Evolutionary conservation across 2,329 filamentous ascomycete genomes (phyloP).

Genomic region (Botrytis paeoniae): DNA sequence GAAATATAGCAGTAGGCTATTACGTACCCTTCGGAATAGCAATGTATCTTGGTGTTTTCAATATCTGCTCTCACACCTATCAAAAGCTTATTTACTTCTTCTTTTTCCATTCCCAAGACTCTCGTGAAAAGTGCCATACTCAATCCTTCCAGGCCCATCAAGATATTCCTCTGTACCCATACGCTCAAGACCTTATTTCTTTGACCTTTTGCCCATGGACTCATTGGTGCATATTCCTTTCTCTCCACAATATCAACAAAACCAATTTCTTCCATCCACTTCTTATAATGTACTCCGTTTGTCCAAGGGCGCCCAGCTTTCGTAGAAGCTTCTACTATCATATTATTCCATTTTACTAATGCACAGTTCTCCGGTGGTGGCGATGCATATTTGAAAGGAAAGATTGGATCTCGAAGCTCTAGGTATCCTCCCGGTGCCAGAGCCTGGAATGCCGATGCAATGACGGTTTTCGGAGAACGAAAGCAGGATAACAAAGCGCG

Average conservation of each 20-base stretch:
- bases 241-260: conserved; percentile 33
- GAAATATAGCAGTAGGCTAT: neutral
- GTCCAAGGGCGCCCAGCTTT: conserved; percentile 30
- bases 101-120: conserved; percentile 27
- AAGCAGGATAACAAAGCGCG: conserved; percentile 12
- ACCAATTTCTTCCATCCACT: conserved; percentile 35
- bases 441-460: neutral
- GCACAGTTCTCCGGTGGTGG: neutral
- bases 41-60: conserved; percentile 21
- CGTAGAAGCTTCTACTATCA: conserved; percentile 21
- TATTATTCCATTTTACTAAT: conserved; percentile 8
- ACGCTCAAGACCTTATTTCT: conserved; percentile 31
- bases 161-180: conserved; percentile 29
- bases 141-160: conserved; percentile 25
- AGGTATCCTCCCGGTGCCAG: conserved; percentile 16
- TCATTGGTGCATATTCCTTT: conserved; percentile 31
- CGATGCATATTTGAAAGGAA: conserved; percentile 9
- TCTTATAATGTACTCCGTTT: conserved; percentile 26
- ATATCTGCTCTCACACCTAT: conserved; percentile 22
- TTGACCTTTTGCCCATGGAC: conserved; percentile 32
- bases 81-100: conserved; percentile 35
- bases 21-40: conserved; percentile 16
- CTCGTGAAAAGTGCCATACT: conserved; percentile 29
- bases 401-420: conserved; percentile 14
- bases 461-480: conserved; percentile 1